phyloP scores from a whole-genome alignment of 805 yeast genomes.

The Candida maltosa region DNA sequence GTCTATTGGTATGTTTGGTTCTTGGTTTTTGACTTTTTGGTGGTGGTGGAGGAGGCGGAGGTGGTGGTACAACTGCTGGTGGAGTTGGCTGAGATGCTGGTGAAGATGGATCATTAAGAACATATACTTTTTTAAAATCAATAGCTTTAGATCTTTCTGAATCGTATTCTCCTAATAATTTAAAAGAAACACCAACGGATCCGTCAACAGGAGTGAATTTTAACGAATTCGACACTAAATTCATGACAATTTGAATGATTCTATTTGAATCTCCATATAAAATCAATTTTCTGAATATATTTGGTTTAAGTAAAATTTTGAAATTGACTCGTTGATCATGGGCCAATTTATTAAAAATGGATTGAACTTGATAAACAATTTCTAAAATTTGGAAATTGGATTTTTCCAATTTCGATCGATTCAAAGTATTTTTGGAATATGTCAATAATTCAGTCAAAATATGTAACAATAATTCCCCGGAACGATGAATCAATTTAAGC shows the following conservation, averaged over 20 bases:
- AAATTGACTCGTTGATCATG: conserved; percentile 72
- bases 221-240: conserved; percentile 82
- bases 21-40: not conserved
- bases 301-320: conserved; percentile 61
- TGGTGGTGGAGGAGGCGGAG: too few relatives aligned
- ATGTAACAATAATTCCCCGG: conserved; percentile 87
- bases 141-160: conserved; percentile 37
- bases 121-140: conserved; percentile 45
- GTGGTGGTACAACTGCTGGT: too few relatives aligned
- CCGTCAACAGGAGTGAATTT: conserved; percentile 94
- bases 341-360: conserved; percentile 81
- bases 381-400: conserved; percentile 78
- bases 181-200: conserved; percentile 61
- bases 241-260: conserved; percentile 89
- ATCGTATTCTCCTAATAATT: conserved; percentile 71
- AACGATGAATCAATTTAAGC: conserved; percentile 77
- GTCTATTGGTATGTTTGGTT: not conserved
- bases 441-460: conserved; percentile 87
- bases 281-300: conserved; percentile 55
- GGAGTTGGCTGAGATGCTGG: too few relatives aligned
- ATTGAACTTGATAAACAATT: conserved; percentile 77
- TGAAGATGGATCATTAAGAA: conserved; percentile 19
- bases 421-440: conserved; percentile 87
- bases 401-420: conserved; percentile 78
- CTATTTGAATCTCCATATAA: conserved; percentile 87